Evolutionary conservation across 805 yeast species (phyloP), one percentile per base, ranked within the genome.

Genomic region (Wickerhamiella galacta): DNA sequence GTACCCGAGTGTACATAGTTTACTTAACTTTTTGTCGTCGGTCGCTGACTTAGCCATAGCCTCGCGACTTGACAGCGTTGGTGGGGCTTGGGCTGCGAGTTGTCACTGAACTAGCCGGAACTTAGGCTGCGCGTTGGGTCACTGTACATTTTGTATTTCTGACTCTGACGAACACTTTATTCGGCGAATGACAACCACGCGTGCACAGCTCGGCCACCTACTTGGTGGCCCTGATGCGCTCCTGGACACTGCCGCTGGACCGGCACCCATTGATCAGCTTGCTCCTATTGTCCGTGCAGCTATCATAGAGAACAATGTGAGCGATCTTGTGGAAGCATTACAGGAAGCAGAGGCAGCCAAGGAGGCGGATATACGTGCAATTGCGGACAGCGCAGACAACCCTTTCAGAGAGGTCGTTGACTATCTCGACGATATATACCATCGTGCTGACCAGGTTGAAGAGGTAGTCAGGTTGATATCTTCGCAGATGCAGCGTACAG

Each of bases 201-300:
- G n/a, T n/a, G n/a, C n/a, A n/a, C n/a, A n/a, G n/a, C n/a, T n/a
- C n/a, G n/a, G n/a, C n/a, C n/a, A n/a, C n/a, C n/a, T n/a, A n/a
- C n/a, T n/a, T n/a, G n/a, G n/a, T n/a, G n/a, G n/a, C n/a, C n/a
- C n/a, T n/a, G n/a, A n/a, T n/a, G n/a, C n/a, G n/a, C n/a, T n/a
- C n/a, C n/a, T n/a, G n/a, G n/a, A n/a, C n/a, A n/a, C n/a, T n/a
- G n/a, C n/a, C n/a, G n/a, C n/a, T n/a, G n/a, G n/a, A n/a, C n/a
- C n/a, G n/a, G n/a, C n/a, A n/a, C n/a, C n/a, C 51, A 52, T 81
- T 25, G 93, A 81, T 41, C 81, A 78, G 51, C 63, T 82, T 38
- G 77, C 81, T 2, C 92, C 92, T 1, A 64, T 78, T n/a, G 64
- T 81, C 41, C 71, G 69, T 44, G 65, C 70, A 7, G 75, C 83